Base-by-base conservation (phyloP, 257 asterid genomes). In the Thymus quinquecostatus region DNA sequence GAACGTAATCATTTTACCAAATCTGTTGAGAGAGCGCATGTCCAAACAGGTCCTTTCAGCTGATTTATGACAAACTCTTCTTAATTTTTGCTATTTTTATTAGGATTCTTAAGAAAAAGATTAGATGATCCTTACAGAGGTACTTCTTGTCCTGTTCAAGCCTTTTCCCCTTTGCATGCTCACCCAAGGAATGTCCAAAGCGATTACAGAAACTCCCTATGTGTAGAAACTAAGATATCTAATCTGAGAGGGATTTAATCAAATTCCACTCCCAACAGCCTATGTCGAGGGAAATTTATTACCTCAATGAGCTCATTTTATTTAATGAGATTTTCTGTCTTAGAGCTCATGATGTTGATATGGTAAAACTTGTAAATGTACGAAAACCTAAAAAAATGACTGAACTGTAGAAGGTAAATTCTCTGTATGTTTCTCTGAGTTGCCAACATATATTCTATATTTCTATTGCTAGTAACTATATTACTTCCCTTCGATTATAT, bases 401-500 rank as follows among this genome's bases (percentile, higher is more conserved):
- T 10, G 4, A 43, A 43, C 60, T 64, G 49, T 47, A 66, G 63
- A 10, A 58, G 40, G 9, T 74, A 1, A 38, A n/a, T 68, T 13
- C 60, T 33, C 10, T 66, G 54, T 58, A 49, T 55, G 40, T 76
- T 67, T 43, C 14, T 48, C 48, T 54, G 36, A 29, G 60, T 51
- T 49, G n/a, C 27, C 60, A 40, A 55, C 38, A 71, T 32, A 21
- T 40, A 38, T 41, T 60, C 54, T 60, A 49, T 68, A 63, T 62
- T 44, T n/a, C 14, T 60, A 71, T 41, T 49, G 68, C 64, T 68
- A 33, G 29, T 14, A 30, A 32, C 60, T 49, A 63, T 60, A 38
- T 47, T 53, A 57, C 29, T 32, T 63, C 48, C 62, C 76, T 27
- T 57, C 36, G 30, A 63, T 21, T 58, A 63, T 73, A 63, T 51